Evolutionary conservation across 495 filamentous ascomycete genomes (phyloP).

Genomic region (Hyaloscypha variabilis): DNA sequence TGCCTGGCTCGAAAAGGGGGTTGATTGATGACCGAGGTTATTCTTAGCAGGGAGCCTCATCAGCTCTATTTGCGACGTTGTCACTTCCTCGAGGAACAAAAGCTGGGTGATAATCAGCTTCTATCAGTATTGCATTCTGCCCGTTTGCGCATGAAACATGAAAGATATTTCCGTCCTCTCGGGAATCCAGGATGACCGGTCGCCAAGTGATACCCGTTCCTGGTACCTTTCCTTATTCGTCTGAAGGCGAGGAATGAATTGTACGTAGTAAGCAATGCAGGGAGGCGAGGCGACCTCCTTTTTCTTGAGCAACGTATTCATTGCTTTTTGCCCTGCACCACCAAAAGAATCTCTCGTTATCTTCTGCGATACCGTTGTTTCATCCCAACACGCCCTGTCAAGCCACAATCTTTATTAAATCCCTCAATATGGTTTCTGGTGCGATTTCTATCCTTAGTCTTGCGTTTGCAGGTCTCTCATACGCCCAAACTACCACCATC

Average conservation of each 20-base stretch:
- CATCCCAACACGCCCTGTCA: background rate
- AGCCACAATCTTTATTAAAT: background rate
- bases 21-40: background rate
- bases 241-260: background rate
- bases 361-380: background rate
- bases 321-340: background rate
- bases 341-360: background rate
- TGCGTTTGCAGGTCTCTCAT: conserved; percentile 13
- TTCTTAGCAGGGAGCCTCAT: background rate
- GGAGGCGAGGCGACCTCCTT: background rate
- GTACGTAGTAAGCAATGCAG: background rate
- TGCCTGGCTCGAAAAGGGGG: background rate
- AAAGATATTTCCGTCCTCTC: background rate
- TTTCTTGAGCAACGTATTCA: background rate
- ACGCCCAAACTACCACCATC: conserved; percentile 20
- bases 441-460: background rate
- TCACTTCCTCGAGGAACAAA: background rate
- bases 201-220: background rate
- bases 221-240: background rate
- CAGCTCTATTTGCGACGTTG: background rate
- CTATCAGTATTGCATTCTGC: background rate
- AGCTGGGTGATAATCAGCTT: background rate
- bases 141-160: background rate
- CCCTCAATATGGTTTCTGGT: background rate
- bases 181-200: background rate